These are phyloP conservation scores for Backusella parvicylindrica DNA, from an alignment of 192 early-diverging fungal species.

Conservation along the genomic window DNA sequence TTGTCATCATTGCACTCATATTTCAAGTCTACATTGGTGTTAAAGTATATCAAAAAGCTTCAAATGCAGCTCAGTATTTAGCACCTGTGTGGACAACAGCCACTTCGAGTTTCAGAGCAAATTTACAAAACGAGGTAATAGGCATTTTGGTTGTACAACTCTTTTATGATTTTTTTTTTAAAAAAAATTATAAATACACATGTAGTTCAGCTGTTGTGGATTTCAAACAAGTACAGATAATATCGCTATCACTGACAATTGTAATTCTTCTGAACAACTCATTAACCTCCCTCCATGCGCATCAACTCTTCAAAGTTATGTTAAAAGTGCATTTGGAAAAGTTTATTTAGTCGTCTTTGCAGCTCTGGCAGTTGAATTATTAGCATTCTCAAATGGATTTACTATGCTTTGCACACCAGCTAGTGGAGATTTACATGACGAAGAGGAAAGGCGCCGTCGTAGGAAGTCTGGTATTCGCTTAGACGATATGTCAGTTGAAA, in stretches of 20 bases:
- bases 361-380: conserved; percentile 18
- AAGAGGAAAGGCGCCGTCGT: conserved; percentile 14
- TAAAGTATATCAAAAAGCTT: conserved; percentile 14
- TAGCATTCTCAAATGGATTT: conserved; percentile 25
- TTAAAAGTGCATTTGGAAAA: conserved; percentile 5
- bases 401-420: conserved; percentile 19
- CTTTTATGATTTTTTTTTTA: neutral
- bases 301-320: neutral
- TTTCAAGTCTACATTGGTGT: conserved; percentile 20
- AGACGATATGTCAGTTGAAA: conserved; percentile 23
- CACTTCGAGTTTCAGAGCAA: neutral
- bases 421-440: conserved; percentile 5
- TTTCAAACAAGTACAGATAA: conserved; percentile 14
- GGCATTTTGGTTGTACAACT: neutral
- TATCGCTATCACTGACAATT: neutral
- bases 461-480: conserved; percentile 25
- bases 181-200: neutral
- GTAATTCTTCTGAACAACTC: neutral
- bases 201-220: conserved; percentile 21
- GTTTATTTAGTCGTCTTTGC: conserved; percentile 29
- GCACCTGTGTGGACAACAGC: conserved; percentile 5
- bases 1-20: conserved; percentile 13
- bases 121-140: conserved; percentile 19
- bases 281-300: neutral
- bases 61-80: conserved; percentile 8